These are phyloP conservation scores for Crithidia bombi DNA, from an alignment of 208 protist species.

Conservation along the genomic window DNA sequence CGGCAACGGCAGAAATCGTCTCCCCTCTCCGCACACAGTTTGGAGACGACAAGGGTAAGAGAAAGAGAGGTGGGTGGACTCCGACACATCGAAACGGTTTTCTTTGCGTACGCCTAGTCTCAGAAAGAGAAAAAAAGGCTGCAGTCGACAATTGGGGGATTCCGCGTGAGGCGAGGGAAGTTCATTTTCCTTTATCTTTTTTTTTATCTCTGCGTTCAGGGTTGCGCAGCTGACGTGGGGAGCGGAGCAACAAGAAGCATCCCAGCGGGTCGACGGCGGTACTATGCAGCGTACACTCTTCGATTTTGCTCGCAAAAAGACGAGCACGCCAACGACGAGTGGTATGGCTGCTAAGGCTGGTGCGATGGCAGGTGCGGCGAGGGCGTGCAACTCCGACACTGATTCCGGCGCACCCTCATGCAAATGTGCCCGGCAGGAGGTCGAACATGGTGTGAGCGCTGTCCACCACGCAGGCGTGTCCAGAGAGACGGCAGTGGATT, in stretches of 20 bases:
- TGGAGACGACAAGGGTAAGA: no score
- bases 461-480: background rate
- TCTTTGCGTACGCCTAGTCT: no score
- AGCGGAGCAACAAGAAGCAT: background rate
- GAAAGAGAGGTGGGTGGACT: no score
- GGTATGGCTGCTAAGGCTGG: background rate
- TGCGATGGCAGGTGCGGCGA: background rate
- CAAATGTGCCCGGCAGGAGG: background rate
- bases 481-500: background rate
- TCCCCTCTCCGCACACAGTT: no score
- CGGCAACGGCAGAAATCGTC: no score
- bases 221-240: background rate
- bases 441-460: background rate
- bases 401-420: background rate
- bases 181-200: no score
- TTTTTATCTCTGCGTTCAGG: no score
- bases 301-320: constrained; percentile 21
- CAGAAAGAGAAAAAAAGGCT: no score
- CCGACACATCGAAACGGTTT: no score
- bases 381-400: background rate
- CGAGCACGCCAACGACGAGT: background rate
- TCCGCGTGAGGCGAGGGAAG: no score
- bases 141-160: no score
- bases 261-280: background rate
- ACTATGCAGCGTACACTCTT: constrained; percentile 37